phyloP scores from a whole-genome alignment of 1,284 basidiomycete species.

The Ganoderma meredithae region DNA sequence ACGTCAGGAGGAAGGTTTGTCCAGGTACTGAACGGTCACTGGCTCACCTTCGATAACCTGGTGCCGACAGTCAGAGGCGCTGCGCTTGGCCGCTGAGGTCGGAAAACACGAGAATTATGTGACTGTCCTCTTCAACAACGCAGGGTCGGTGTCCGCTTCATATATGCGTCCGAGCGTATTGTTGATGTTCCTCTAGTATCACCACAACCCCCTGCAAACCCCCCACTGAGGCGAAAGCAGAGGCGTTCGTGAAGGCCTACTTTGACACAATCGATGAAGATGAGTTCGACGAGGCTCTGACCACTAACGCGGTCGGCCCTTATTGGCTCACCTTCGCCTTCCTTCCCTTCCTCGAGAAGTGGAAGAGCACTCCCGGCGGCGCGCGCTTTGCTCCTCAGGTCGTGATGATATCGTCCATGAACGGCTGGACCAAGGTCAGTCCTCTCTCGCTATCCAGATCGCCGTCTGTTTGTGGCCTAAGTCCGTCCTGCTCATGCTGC shows the following conservation, averaged over 20 bases:
- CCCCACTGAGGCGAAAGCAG: conserved; percentile 45
- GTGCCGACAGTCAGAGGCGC: conserved; percentile 49
- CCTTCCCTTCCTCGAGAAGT: conserved; percentile 56
- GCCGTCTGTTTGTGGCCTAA: too few species aligned
- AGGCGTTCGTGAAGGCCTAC: conserved; percentile 47
- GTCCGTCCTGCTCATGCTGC: neutral
- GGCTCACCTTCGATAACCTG: neutral
- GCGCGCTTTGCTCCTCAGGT: conserved; percentile 54
- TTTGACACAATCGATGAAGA: conserved; percentile 50
- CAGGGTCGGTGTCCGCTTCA: conserved; percentile 39
- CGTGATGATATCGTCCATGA: conserved; percentile 61
- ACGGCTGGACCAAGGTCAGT: conserved; percentile 58
- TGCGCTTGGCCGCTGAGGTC: conserved; percentile 52
- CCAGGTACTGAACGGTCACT: neutral
- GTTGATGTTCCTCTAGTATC: neutral
- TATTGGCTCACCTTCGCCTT: conserved; percentile 63
- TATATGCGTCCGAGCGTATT: neutral
- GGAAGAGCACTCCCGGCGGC: conserved; percentile 43
- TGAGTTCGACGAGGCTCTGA: conserved; percentile 47
- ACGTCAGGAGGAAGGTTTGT: conserved; percentile 52
- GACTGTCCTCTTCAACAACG: conserved; percentile 53
- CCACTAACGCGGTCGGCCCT: conserved; percentile 54
- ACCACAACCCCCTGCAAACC: conserved; percentile 42
- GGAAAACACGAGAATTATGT: conserved; percentile 49
- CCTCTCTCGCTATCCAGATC: too few species aligned